Evolutionary conservation across 805 yeast species (phyloP).

Genomic region (Lachancea thermotolerans): DNA sequence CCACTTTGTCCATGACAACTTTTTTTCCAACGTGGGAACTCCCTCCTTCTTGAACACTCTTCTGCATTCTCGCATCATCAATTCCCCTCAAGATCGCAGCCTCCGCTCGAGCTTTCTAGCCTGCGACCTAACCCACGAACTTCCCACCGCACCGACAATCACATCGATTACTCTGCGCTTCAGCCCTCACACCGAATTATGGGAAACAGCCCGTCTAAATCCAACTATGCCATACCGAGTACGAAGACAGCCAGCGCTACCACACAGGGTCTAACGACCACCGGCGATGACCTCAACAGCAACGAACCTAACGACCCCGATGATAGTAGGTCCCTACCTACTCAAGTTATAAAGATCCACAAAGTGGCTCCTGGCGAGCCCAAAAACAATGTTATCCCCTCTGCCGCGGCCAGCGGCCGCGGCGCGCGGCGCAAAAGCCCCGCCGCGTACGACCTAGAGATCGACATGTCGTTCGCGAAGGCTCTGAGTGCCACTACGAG

Average conservation of each 20-base stretch:
- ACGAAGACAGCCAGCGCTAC: slow-evolving; percentile 23
- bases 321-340: slow-evolving; percentile 40
- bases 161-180: neutral
- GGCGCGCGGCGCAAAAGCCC: slow-evolving; percentile 2
- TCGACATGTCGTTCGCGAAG: slow-evolving; percentile 31
- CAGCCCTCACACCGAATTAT: slow-evolving; percentile 24
- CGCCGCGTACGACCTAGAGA: slow-evolving; percentile 26
- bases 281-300: slow-evolving; percentile 26
- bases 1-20: too few relatives aligned
- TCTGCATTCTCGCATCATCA: too few relatives aligned
- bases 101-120: neutral
- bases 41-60: too few relatives aligned
- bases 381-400: slow-evolving; percentile 4
- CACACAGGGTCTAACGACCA: slow-evolving; percentile 26
- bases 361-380: slow-evolving; percentile 17
- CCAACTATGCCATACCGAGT: slow-evolving; percentile 34
- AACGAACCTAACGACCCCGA: slow-evolving; percentile 40
- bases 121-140: neutral
- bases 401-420: neutral
- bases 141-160: neutral
- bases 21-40: too few relatives aligned
- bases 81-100: too few relatives aligned
- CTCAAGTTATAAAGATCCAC: slow-evolving; percentile 22
- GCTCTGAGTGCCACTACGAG: slow-evolving; percentile 11
- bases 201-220: slow-evolving; percentile 62